Evolutionary conservation across 805 yeast genomes (phyloP).

Genomic region (Yarrowia sp.): DNA sequence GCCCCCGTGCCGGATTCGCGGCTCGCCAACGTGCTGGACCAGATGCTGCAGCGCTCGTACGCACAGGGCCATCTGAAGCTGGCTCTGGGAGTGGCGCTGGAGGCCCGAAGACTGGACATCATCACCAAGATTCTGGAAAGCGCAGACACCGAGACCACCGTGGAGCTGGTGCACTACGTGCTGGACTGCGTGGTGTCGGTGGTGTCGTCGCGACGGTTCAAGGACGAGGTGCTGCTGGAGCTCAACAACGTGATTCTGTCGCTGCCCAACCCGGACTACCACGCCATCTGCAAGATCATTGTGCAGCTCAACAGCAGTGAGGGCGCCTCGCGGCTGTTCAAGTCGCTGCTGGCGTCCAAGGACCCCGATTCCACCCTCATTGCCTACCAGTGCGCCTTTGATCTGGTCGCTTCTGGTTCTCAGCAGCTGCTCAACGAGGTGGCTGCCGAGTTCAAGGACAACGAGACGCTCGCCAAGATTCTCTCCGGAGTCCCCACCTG

Average conservation of each 20-base stretch:
- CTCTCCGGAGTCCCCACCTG: conserved; percentile 93
- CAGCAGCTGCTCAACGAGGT: conserved; percentile 78
- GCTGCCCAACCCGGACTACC: conserved; percentile 75
- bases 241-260: conserved; percentile 67
- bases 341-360: conserved; percentile 57
- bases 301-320: conserved; percentile 82
- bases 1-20: conserved; percentile 57
- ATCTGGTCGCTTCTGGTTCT: conserved; percentile 87
- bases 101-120: conserved; percentile 84
- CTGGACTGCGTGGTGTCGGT: conserved; percentile 70
- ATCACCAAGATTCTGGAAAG: conserved; percentile 55
- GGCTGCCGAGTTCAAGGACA: conserved; percentile 48
- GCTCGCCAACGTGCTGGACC: conserved; percentile 75
- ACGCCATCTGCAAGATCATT: conserved; percentile 81
- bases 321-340: conserved; percentile 73
- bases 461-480: conserved; percentile 63
- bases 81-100: conserved; percentile 90
- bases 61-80: conserved; percentile 72
- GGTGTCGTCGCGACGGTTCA: conserved; percentile 68
- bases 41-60: conserved; percentile 84
- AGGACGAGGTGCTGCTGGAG: conserved; percentile 65
- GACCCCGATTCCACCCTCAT: conserved; percentile 58
- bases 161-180: conserved; percentile 68
- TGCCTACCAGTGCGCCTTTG: conserved; percentile 95
- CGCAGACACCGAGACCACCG: conserved; percentile 9